phyloP scores from a whole-genome alignment of 208 protist species.

The Crithidia mellificae region DNA sequence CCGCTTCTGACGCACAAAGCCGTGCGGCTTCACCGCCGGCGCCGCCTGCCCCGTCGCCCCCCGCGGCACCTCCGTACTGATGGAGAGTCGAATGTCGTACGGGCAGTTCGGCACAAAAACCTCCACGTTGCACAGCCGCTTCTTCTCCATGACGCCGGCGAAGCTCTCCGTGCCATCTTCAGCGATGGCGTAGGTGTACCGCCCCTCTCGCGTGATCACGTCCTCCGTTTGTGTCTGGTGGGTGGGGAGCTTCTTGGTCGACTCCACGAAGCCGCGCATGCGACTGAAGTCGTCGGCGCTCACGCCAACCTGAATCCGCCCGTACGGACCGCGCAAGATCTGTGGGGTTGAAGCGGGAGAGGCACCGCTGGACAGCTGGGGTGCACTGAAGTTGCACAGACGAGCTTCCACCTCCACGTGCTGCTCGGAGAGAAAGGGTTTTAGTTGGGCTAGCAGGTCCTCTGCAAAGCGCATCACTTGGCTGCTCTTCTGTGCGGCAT shows the following conservation, averaged over 20 bases:
- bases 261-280: slow-evolving; percentile 37
- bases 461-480: slow-evolving; percentile 5
- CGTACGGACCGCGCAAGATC: not conserved
- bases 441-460: slow-evolving; percentile 35
- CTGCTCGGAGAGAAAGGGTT: slow-evolving; percentile 26
- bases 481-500: too few species aligned
- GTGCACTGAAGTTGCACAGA: slow-evolving; percentile 45
- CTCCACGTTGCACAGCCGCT: slow-evolving; percentile 60
- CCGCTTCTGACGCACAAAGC: slow-evolving; percentile 58
- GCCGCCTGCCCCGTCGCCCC: slow-evolving; percentile 9
- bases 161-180: slow-evolving; percentile 31
- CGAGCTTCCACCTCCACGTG: slow-evolving; percentile 74
- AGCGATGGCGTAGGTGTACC: slow-evolving; percentile 58
- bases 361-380: not conserved
- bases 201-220: slow-evolving; percentile 37
- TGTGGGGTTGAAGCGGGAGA: not conserved
- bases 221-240: slow-evolving; percentile 47
- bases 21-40: slow-evolving; percentile 18
- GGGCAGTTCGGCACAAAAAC: slow-evolving; percentile 47
- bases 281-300: slow-evolving; percentile 41
- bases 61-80: slow-evolving; percentile 42
- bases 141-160: slow-evolving; percentile 47
- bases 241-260: slow-evolving; percentile 5
- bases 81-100: slow-evolving; percentile 75
- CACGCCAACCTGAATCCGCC: slow-evolving; percentile 38